Percentiles rank a stretch among this genome's conserved stretches.
phyloP scores from a whole-genome alignment of 495 filamentous ascomycete genomes.

The Cladorrhinum samala region DNA sequence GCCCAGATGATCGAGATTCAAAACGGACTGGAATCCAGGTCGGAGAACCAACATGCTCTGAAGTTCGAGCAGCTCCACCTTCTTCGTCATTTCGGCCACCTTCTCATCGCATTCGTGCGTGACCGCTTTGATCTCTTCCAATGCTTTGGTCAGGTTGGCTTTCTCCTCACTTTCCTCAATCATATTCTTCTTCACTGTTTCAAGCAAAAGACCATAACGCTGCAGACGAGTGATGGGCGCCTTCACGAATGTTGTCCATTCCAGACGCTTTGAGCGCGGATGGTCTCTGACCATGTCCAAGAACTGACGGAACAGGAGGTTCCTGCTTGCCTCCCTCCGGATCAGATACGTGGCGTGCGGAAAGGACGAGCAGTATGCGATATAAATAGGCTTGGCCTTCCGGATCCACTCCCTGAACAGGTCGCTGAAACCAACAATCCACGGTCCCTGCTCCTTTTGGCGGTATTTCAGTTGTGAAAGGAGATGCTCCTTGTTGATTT shows the following conservation, averaged over 20 bases:
- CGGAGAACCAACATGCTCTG: conserved; percentile 72
- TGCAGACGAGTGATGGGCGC: conserved; percentile 89
- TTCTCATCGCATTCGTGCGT: conserved; percentile 89
- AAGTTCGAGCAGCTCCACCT: conserved; percentile 86
- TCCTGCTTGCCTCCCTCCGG: conserved; percentile 76
- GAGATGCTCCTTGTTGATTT: conserved; percentile 90
- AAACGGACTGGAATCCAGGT: conserved; percentile 79
- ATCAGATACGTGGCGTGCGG: conserved; percentile 78
- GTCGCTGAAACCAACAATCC: conserved; percentile 89
- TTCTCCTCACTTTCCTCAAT: conserved; percentile 82
- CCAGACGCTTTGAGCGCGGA: conserved; percentile 74
- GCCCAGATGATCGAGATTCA: conserved; percentile 88
- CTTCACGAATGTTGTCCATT: conserved; percentile 93
- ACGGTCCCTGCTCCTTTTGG: conserved; percentile 94
- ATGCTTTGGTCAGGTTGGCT: conserved; percentile 72
- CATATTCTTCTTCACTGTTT: conserved; percentile 81
- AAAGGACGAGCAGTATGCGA: conserved; percentile 86
- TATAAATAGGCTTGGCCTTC: conserved; percentile 81
- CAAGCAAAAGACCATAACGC: conserved; percentile 77
- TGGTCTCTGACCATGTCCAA: conserved; percentile 72
- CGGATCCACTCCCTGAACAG: conserved; percentile 99
- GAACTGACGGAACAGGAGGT: conserved; percentile 81
- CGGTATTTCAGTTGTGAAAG: conserved; percentile 94
- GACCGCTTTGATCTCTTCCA: conserved; percentile 91
- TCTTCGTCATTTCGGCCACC: conserved; percentile 90